A percentile compares a stretch with the other conserved stretches of the same genome.
Conservation (phyloP, 441 rosid species). For the Codiaeum variegatum region DNA sequence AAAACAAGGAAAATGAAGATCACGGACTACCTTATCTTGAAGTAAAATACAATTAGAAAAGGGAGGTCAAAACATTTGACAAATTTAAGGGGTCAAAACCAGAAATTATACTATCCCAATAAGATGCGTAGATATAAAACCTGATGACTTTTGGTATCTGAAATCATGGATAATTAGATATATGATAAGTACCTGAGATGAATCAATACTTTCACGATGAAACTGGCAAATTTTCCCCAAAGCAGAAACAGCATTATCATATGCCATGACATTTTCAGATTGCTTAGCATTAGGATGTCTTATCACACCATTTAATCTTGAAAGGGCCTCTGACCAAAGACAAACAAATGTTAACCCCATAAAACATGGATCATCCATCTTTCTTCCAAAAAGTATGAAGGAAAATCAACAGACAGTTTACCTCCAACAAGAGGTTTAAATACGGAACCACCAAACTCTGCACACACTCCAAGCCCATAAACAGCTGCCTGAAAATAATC, state of each 20-base stretch:
- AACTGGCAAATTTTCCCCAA: conserved; percentile 93
- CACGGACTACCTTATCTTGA: neutral
- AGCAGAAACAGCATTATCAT: conserved; percentile 99
- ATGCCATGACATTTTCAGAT: conserved; percentile 90
- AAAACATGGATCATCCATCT: neutral
- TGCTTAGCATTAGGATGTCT: conserved; percentile 77
- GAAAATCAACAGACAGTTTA: conserved; percentile 20
- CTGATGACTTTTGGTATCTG: no score
- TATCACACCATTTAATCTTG: conserved; percentile 87
- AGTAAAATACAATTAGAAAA: no score
- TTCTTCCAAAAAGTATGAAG: neutral
- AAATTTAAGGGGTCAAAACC: no score
- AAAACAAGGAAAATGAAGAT: neutral
- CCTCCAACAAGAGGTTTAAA: conserved; percentile 98
- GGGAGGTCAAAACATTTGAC: no score
- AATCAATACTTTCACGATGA: conserved; percentile 82
- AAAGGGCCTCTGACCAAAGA: conserved; percentile 77
- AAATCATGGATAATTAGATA: no score
- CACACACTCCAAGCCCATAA: conserved; percentile 98
- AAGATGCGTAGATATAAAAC: no score
- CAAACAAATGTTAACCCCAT: conserved; percentile 25
- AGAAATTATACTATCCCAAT: no score
- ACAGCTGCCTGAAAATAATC: conserved; percentile 78
- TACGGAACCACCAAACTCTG: conserved; percentile 89
- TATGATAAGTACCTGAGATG: conserved; percentile 94